phyloP scores from a whole-genome alignment of 2,329 filamentous ascomycete species.

The Gliomastix tumulicola region DNA sequence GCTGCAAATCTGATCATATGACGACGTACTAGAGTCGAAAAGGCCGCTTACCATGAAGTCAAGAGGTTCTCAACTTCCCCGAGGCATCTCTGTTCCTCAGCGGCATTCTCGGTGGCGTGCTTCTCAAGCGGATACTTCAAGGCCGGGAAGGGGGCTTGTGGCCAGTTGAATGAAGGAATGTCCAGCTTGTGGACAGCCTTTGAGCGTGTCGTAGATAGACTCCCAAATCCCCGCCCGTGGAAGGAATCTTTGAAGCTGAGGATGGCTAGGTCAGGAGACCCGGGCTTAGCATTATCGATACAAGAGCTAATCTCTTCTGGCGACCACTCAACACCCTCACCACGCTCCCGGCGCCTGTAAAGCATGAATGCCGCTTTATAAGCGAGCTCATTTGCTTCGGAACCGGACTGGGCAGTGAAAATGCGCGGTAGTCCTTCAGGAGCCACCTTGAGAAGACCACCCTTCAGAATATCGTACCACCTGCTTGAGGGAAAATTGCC shows the following conservation, averaged over 20 bases:
- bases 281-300: conserved; percentile 68
- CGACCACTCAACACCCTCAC: conserved; percentile 62
- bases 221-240: conserved; percentile 76
- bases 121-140: conserved; percentile 73
- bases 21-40: no score
- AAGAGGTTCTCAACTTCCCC: conserved; percentile 67
- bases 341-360: conserved; percentile 65
- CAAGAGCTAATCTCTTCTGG: conserved; percentile 58
- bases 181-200: conserved; percentile 84
- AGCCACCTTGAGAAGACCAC: conserved; percentile 64
- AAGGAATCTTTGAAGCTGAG: conserved; percentile 73
- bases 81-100: conserved; percentile 72
- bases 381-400: conserved; percentile 77
- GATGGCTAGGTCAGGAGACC: conserved; percentile 68
- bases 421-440: conserved; percentile 70
- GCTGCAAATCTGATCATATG: no score
- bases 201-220: conserved; percentile 69
- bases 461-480: conserved; percentile 66
- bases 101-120: conserved; percentile 60
- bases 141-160: conserved; percentile 69
- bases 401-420: conserved; percentile 73
- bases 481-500: conserved; percentile 75
- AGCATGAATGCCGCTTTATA: conserved; percentile 88
- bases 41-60: conserved; percentile 47
- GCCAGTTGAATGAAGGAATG: conserved; percentile 85